These are phyloP conservation scores for Yarrowia sp. DNA, from an alignment of 805 yeast species.

Conservation along the genomic window DNA sequence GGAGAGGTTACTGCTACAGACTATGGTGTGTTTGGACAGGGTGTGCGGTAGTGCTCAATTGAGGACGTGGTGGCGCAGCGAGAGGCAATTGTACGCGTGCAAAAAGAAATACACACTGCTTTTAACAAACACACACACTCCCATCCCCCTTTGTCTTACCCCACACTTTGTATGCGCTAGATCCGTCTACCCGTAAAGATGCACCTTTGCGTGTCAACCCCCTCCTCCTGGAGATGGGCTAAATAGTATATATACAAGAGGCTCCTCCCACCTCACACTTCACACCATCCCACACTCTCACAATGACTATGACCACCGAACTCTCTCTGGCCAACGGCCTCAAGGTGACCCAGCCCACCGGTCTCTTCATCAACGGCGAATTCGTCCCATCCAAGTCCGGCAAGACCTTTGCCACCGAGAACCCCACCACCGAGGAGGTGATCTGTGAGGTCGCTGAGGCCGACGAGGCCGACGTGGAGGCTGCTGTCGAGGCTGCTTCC, in stretches of 20 bases:
- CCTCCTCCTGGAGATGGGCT: too few relatives aligned
- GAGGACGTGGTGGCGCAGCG: too few relatives aligned
- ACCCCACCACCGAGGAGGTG: slow-evolving; percentile 48
- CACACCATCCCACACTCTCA: neutral
- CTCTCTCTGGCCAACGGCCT: slow-evolving; percentile 59
- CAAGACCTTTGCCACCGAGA: slow-evolving; percentile 58
- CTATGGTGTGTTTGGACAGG: too few relatives aligned
- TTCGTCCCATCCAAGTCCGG: slow-evolving; percentile 58
- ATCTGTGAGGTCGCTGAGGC: slow-evolving; percentile 71
- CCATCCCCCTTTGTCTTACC: too few relatives aligned
- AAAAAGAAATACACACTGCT: too few relatives aligned
- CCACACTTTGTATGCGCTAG: neutral
- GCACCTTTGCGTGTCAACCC: too few relatives aligned
- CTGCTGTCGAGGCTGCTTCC: slow-evolving; percentile 81
- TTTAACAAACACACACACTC: too few relatives aligned
- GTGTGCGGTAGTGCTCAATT: too few relatives aligned
- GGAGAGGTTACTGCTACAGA: too few relatives aligned
- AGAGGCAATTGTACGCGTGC: too few relatives aligned
- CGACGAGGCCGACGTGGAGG: slow-evolving; percentile 68
- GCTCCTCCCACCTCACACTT: neutral
- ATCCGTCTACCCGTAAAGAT: slow-evolving; percentile 22
- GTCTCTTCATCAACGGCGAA: slow-evolving; percentile 83
- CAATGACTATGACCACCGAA: slow-evolving; percentile 20
- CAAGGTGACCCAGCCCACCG: slow-evolving; percentile 74
- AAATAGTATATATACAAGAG: neutral